Conservation (phyloP, 805 yeast species). For the Candida nonsorbophila region DNA sequence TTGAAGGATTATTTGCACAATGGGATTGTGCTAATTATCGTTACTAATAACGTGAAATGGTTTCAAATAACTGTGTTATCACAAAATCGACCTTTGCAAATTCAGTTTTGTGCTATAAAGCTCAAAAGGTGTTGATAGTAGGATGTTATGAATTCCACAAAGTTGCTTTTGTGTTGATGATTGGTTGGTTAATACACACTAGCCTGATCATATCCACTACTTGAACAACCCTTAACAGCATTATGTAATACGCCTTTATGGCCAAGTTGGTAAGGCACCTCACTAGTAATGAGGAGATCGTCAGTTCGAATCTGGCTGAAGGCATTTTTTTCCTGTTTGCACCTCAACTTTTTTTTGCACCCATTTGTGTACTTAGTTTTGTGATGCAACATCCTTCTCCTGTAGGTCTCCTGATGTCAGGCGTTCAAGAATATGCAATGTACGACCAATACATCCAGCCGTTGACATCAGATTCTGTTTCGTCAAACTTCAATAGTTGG, state of each 20-base stretch:
- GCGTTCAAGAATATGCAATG: not conserved
- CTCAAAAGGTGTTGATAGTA: slow-evolving; percentile 1
- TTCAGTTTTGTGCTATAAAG: slow-evolving; percentile 3
- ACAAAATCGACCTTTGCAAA: no score
- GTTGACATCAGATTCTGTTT: not conserved
- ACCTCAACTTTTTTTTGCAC: not conserved
- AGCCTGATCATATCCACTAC: no score
- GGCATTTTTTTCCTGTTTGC: slow-evolving; percentile 9
- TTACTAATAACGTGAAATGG: no score
- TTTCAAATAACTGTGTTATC: no score
- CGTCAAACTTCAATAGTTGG: slow-evolving; percentile 18
- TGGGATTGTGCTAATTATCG: no score
- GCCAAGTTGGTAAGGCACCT: slow-evolving; percentile 21
- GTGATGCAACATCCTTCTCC: not conserved
- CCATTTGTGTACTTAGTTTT: not conserved
- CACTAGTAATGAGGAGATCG: slow-evolving; percentile 22
- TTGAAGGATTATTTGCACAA: no score
- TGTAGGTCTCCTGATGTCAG: not conserved
- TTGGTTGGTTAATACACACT: no score
- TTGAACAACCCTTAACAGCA: no score
- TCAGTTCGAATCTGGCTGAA: slow-evolving; percentile 19
- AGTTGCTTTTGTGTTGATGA: slow-evolving; percentile 5
- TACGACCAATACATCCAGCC: not conserved
- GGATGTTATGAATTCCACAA: no score
- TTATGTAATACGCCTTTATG: slow-evolving; percentile 18